phyloP scores from a whole-genome alignment of 192 early-diverging fungal species.

The Mortierella hygrophila region DNA sequence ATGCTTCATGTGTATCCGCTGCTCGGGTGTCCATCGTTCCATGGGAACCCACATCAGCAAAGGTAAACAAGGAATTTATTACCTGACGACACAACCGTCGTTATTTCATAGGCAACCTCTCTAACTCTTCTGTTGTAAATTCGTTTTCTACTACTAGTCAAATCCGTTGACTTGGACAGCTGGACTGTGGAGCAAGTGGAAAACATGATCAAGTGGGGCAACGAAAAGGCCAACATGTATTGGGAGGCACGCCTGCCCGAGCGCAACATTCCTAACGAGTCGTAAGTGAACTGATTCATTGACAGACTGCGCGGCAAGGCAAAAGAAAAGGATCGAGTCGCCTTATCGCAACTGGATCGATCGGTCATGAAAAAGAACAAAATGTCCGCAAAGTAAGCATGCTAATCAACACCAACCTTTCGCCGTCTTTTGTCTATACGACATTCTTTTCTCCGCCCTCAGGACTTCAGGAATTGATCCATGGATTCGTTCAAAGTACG shows the following conservation, averaged over 20 bases:
- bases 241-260: conserved; percentile 68
- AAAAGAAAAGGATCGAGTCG: background rate
- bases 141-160: conserved; percentile 64
- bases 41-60: conserved; percentile 89
- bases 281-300: conserved; percentile 21
- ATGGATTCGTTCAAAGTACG: conserved; percentile 87
- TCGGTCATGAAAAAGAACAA: background rate
- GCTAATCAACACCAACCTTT: conserved; percentile 10
- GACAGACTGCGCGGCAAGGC: no score
- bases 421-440: conserved; percentile 12
- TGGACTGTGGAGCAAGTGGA: conserved; percentile 86
- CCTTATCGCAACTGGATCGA: background rate
- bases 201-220: conserved; percentile 86
- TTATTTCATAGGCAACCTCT: background rate
- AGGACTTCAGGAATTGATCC: conserved; percentile 69
- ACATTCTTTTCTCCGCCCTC: background rate
- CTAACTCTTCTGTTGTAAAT: conserved; percentile 1
- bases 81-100: background rate
- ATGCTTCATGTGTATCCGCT: conserved; percentile 72
- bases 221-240: conserved; percentile 76
- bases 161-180: conserved; percentile 85
- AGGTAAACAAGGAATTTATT: conserved; percentile 60
- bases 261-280: conserved; percentile 65
- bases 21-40: conserved; percentile 82
- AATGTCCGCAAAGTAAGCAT: background rate